Percentiles rank a stretch among this genome's conserved stretches.
Evolutionary conservation across 805 yeast genomes (phyloP).

Genomic region (Barnettozyma californica): DNA sequence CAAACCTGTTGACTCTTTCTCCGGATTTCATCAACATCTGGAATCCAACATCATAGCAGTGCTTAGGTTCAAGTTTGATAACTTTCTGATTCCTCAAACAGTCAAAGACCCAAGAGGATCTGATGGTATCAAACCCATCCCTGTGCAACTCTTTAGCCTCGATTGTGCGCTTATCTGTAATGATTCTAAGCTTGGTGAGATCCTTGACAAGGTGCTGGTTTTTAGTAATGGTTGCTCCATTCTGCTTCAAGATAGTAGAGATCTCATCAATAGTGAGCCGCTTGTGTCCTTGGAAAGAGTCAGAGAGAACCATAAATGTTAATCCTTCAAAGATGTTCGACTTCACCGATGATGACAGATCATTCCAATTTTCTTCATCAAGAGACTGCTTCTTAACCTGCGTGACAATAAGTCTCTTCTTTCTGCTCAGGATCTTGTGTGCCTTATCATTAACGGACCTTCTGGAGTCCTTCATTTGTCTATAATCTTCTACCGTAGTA

Average conservation of each 20-base stretch:
- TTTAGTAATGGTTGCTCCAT: conserved; percentile 47
- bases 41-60: conserved; percentile 42
- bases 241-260: conserved; percentile 31
- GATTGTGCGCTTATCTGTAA: conserved; percentile 36
- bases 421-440: conserved; percentile 25
- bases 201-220: conserved; percentile 25
- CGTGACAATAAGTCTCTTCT: conserved; percentile 18
- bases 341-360: conserved; percentile 15
- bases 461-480: conserved; percentile 27
- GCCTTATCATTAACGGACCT: conserved; percentile 17
- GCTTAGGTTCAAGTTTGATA: conserved; percentile 55
- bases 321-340: conserved; percentile 39
- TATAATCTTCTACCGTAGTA: conserved; percentile 51
- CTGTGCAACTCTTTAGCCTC: conserved; percentile 34
- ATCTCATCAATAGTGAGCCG: conserved; percentile 33
- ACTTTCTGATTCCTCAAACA: conserved; percentile 41
- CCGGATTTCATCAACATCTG: conserved; percentile 22
- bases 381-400: conserved; percentile 8
- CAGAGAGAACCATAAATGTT: conserved; percentile 50
- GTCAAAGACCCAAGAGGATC: conserved; percentile 70
- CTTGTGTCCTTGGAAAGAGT: conserved; percentile 28
- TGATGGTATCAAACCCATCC: conserved; percentile 55
- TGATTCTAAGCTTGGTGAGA: conserved; percentile 22
- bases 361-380: conserved; percentile 22
- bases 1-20: conserved; percentile 48